These are phyloP conservation scores for Globisporangium apiculatum DNA, from an alignment of 352 stramenopile species.

Conservation along the genomic window DNA sequence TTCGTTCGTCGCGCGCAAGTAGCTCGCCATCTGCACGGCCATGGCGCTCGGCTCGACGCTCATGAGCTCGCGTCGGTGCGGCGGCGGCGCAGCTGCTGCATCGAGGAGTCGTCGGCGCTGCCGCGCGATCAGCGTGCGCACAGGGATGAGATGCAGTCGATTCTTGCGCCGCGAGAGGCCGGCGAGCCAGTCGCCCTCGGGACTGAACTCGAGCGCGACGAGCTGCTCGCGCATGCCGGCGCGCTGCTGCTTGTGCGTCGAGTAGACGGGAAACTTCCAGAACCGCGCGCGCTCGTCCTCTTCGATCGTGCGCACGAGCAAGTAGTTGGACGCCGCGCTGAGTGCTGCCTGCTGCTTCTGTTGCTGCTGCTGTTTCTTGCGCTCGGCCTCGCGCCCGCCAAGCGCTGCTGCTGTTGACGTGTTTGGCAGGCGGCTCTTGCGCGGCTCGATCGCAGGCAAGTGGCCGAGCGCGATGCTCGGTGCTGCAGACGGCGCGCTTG, in stretches of 20 bases:
- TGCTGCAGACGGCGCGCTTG: constrained; percentile 4
- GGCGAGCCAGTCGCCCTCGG: constrained; percentile 83
- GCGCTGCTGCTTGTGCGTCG: constrained; percentile 56
- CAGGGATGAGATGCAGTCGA: constrained; percentile 66
- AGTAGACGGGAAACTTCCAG: constrained; percentile 60
- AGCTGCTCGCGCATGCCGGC: constrained; percentile 42
- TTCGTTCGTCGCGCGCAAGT: constrained; percentile 75
- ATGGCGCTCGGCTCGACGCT: constrained; percentile 63
- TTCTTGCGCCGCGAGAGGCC: constrained; percentile 70
- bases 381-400: neutral
- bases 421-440: constrained; percentile 3
- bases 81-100: constrained; percentile 30
- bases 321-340: constrained; percentile 24
- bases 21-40: constrained; percentile 80
- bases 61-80: constrained; percentile 62
- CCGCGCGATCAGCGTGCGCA: constrained; percentile 46
- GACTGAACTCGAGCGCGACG: constrained; percentile 65
- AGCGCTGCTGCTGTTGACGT: neutral
- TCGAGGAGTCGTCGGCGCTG: constrained; percentile 56
- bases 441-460: constrained; percentile 9
- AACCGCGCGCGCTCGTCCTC: constrained; percentile 65
- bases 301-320: constrained; percentile 70
- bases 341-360: neutral
- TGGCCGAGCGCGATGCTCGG: constrained; percentile 19
- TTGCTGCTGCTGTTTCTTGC: neutral